These are phyloP conservation scores for Emmonsiellopsis sp. DNA, from an alignment of 2,329 filamentous ascomycete genomes.

Conservation along the genomic window DNA sequence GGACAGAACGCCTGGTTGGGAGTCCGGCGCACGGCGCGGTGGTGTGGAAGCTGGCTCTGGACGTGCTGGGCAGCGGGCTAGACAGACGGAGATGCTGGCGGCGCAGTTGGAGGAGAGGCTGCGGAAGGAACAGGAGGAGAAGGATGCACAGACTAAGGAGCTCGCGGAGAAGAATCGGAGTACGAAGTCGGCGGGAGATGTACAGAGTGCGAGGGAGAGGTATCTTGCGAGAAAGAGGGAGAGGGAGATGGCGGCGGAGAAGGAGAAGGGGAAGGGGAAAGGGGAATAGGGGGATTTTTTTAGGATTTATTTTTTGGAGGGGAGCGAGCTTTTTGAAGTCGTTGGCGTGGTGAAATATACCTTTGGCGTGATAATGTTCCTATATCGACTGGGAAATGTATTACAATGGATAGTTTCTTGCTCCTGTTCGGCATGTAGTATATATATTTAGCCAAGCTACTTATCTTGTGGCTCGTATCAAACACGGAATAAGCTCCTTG, in stretches of 20 bases:
- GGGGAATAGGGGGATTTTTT: no score
- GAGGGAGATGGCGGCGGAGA: constrained; percentile 29
- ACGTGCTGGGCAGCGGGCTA: constrained; percentile 39
- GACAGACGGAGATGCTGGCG: constrained; percentile 54
- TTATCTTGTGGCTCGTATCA: no score
- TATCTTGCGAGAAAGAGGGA: constrained; percentile 54
- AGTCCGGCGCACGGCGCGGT: background rate
- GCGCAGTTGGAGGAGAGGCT: constrained; percentile 49
- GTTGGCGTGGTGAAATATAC: background rate
- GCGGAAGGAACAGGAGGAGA: constrained; percentile 49
- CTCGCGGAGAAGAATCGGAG: constrained; percentile 50
- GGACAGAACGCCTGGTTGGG: constrained; percentile 1
- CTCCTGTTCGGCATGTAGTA: no score
- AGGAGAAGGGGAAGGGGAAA: constrained; percentile 13
- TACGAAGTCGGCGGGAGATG: constrained; percentile 48
- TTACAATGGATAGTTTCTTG: no score
- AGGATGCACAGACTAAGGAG: constrained; percentile 45
- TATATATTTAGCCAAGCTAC: no score
- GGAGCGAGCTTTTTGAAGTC: background rate
- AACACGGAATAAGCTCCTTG: no score
- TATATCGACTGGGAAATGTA: no score
- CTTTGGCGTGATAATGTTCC: no score
- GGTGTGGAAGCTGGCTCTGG: constrained; percentile 26
- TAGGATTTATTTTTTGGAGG: background rate
- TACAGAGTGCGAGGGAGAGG: constrained; percentile 52